phyloP scores from a whole-genome alignment of 225 moss, liverwort and hornwort genomes.

The Sphagnum contortum region DNA sequence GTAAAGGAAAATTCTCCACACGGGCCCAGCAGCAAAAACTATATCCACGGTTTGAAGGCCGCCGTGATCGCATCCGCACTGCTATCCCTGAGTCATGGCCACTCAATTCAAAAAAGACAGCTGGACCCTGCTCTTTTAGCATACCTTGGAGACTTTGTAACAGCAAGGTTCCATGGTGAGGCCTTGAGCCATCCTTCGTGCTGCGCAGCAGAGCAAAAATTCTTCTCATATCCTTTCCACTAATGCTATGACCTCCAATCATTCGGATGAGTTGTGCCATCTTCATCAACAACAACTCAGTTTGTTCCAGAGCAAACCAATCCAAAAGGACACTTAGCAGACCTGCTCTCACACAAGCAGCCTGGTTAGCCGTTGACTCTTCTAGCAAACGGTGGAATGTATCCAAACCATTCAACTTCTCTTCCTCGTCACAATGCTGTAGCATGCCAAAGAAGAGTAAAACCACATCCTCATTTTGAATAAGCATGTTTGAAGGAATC shows the following conservation, averaged over 20 bases:
- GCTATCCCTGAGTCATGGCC: conserved; percentile 31
- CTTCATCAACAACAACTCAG: conserved; percentile 19
- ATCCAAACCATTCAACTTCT: conserved; percentile 23
- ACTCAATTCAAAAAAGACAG: conserved; percentile 40
- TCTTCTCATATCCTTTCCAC: conserved; percentile 34
- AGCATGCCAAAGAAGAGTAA: conserved; percentile 34
- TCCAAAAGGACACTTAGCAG: conserved; percentile 28
- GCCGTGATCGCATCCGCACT: conserved; percentile 22
- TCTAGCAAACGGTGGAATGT: conserved; percentile 24
- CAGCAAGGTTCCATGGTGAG: conserved; percentile 21
- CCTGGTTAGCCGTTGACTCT: conserved; percentile 32
- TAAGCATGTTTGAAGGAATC: conserved; percentile 18
- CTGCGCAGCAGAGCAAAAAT: conserved; percentile 30
- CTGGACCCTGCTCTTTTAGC: conserved; percentile 32
- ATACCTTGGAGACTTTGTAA: conserved; percentile 28
- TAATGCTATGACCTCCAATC: conserved; percentile 36
- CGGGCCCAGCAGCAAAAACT: conserved; percentile 36
- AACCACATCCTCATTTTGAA: conserved; percentile 33
- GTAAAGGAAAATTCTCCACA: conserved; percentile 23
- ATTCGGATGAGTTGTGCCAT: conserved; percentile 36
- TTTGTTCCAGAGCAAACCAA: conserved; percentile 32
- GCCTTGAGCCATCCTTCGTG: conserved; percentile 22
- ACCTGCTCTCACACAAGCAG: conserved; percentile 29
- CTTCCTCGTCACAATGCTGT: conserved; percentile 19
- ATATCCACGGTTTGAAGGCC: conserved; percentile 28